A percentile compares a stretch with the other conserved stretches of the same genome.
Evolutionary conservation across 2,329 filamentous ascomycete species (phyloP).

Genomic region (Claviceps sp.): DNA sequence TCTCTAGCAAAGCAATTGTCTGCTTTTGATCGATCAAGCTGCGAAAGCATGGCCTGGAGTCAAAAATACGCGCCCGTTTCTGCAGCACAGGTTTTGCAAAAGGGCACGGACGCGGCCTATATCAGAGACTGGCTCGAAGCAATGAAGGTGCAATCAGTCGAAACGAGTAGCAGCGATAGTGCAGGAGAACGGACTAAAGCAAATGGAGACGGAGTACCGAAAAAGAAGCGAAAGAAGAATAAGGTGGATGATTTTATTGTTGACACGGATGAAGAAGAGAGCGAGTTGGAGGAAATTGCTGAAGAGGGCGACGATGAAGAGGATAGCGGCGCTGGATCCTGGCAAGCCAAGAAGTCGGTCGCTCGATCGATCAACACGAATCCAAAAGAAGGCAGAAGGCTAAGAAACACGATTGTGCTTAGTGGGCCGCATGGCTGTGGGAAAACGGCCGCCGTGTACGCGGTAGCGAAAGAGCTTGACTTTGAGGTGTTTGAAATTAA

Average conservation of each 20-base stretch:
- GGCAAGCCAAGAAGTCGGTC: conserved; percentile 38
- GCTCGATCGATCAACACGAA: conserved; percentile 30
- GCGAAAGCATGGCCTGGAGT: conserved; percentile 60
- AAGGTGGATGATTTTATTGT: conserved; percentile 73
- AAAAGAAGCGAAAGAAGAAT: conserved; percentile 57
- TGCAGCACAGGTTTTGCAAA: conserved; percentile 63
- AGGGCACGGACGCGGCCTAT: conserved; percentile 53
- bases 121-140: conserved; percentile 71
- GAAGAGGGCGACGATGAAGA: conserved; percentile 51
- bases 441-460: conserved; percentile 86
- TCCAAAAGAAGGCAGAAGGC: conserved; percentile 31
- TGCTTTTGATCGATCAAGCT: conserved; percentile 67
- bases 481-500: conserved; percentile 97
- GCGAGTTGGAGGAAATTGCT: conserved; percentile 55
- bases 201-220: conserved; percentile 19
- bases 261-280: conserved; percentile 60
- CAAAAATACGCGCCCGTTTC: conserved; percentile 71
- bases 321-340: conserved; percentile 24
- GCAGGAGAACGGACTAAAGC: conserved; percentile 15
- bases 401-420: conserved; percentile 69
- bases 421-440: conserved; percentile 84
- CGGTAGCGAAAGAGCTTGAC: conserved; percentile 78
- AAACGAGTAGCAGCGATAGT: conserved; percentile 37
- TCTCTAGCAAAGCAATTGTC: conserved; percentile 51
- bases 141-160: conserved; percentile 64